Evolutionary conservation across 345 rosid genomes (phyloP).

Genomic region (Camelina sativa): DNA sequence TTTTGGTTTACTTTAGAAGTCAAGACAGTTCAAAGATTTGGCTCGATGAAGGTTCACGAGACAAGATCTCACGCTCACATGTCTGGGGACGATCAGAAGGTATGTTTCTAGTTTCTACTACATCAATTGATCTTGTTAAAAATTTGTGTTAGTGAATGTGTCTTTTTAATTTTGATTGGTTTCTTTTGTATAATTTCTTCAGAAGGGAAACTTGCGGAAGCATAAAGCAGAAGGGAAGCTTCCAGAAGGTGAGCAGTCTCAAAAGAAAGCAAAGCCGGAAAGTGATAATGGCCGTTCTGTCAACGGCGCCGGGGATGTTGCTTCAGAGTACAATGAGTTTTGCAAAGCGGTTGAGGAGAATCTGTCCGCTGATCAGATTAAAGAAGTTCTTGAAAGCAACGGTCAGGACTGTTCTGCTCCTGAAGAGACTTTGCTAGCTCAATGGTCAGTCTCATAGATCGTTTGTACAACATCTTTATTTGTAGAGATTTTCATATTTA

Average conservation of each 20-base stretch:
- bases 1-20: not conserved
- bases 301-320: conserved; percentile 42
- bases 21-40: not conserved
- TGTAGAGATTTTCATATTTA: not conserved
- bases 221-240: conserved; percentile 65
- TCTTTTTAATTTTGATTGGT: not conserved
- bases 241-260: conserved; percentile 62
- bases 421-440: conserved; percentile 41
- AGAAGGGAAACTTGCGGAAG: conserved; percentile 68
- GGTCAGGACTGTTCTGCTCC: conserved; percentile 67
- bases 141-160: not conserved
- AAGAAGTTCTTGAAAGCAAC: conserved; percentile 60
- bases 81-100: conserved; percentile 60
- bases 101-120: not conserved
- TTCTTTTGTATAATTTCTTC: not conserved
- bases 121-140: not conserved
- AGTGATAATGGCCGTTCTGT: conserved; percentile 34
- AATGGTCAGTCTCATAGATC: conserved; percentile 30
- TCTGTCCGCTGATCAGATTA: conserved; percentile 64
- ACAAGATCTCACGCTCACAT: conserved; percentile 69
- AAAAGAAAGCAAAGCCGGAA: conserved; percentile 64
- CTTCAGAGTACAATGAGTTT: conserved; percentile 61
- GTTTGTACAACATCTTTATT: not conserved
- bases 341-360: conserved; percentile 55
- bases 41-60: conserved; percentile 64